Evolutionary conservation across 495 filamentous ascomycete genomes (phyloP).

Genomic region (Chaetomidium leptoderma): DNA sequence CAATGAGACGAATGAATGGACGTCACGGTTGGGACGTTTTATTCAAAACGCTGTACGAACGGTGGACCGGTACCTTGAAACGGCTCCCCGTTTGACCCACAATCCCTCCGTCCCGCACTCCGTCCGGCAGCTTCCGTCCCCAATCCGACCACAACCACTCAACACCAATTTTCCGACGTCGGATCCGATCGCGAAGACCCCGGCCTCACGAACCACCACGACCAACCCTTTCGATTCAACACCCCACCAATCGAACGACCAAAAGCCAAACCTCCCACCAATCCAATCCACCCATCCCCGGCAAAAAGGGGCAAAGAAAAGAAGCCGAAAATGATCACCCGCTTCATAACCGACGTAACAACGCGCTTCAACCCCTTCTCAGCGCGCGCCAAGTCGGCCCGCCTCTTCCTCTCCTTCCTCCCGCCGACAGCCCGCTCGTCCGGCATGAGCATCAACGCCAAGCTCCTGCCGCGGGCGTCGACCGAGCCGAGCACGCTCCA

Average conservation of each 20-base stretch:
- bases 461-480: conserved; percentile 64
- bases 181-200: background rate
- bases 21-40: background rate
- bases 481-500: conserved; percentile 58
- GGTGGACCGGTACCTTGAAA: background rate
- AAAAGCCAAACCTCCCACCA: background rate
- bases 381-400: conserved; percentile 66
- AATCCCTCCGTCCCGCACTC: background rate
- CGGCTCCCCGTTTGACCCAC: background rate
- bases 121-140: conserved; percentile 14
- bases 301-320: background rate
- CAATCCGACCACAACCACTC: conserved; percentile 4
- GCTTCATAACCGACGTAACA: conserved; percentile 76
- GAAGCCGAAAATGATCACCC: conserved; percentile 68
- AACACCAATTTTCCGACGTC: conserved; percentile 14
- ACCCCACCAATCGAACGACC: background rate
- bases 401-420: conserved; percentile 82
- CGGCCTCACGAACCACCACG: background rate
- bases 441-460: conserved; percentile 74
- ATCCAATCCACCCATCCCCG: too few species aligned
- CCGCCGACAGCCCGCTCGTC: conserved; percentile 67
- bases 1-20: background rate
- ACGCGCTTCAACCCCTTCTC: conserved; percentile 92
- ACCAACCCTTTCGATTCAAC: background rate
- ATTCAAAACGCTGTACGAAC: background rate